phyloP scores from a whole-genome alignment of 164 flowering plant genomes.

The Houttuynia cordata region DNA sequence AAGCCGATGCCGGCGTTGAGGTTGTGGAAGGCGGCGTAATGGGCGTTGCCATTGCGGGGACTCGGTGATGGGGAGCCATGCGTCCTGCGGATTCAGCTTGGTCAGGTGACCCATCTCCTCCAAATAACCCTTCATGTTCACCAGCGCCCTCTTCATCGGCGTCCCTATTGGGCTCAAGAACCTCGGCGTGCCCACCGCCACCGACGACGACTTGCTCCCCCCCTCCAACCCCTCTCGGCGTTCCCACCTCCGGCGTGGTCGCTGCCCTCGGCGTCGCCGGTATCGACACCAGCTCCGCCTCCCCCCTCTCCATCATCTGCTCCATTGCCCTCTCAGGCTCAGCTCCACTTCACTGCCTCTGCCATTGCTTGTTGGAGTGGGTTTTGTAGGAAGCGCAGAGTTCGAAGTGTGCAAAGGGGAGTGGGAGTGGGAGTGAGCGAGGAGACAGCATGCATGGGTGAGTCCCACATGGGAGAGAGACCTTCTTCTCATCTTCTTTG shows the following conservation, averaged over 20 bases:
- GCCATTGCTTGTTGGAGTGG: too few relatives aligned
- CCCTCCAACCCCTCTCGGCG: too few relatives aligned
- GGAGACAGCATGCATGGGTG: too few relatives aligned
- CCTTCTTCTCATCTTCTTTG: too few relatives aligned
- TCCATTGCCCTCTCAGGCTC: too few relatives aligned
- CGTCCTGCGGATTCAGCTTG: slow-evolving; percentile 93
- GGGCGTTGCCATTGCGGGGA: slow-evolving; percentile 95
- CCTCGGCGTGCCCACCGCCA: slow-evolving; percentile 65
- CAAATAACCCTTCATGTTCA: slow-evolving; percentile 90
- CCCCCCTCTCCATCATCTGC: slow-evolving; percentile 6
- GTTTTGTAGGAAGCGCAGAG: too few relatives aligned
- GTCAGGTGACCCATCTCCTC: slow-evolving; percentile 96
- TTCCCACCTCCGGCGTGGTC: too few relatives aligned
- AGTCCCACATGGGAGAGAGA: too few relatives aligned
- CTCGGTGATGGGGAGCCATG: slow-evolving; percentile 97
- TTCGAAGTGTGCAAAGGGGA: too few relatives aligned
- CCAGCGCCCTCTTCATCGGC: slow-evolving; percentile 86
- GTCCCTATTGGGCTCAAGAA: slow-evolving; percentile 94
- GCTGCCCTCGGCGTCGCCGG: too few relatives aligned
- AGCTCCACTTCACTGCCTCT: too few relatives aligned
- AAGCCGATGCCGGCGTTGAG: slow-evolving; percentile 94
- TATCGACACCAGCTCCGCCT: slow-evolving; percentile 88
- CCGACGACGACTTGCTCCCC: slow-evolving; percentile 45
- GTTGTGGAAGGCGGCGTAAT: slow-evolving; percentile 95
- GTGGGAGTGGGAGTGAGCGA: too few relatives aligned